Conservation (phyloP, 306 rosid species). For the Vicia faba region DNA sequence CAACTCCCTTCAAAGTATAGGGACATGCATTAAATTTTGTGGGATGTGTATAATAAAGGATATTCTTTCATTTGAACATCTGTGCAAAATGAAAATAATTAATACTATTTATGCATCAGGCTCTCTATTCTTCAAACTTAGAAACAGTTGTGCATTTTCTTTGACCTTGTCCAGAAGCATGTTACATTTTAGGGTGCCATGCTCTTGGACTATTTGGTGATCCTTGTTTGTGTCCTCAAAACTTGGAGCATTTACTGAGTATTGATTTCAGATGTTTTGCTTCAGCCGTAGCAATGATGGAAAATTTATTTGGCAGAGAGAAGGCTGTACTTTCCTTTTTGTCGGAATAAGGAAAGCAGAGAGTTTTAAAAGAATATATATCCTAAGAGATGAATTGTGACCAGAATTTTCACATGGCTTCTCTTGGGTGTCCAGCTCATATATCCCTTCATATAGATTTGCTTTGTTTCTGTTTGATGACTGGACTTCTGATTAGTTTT, state of each 20-base stretch:
- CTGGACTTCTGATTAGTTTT: conserved; percentile 4
- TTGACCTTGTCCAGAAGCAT: conserved; percentile 20
- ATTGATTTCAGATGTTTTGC: conserved; percentile 4
- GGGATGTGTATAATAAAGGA: not conserved
- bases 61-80: conserved; percentile 22
- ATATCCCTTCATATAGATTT: conserved; percentile 6
- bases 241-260: conserved; percentile 19
- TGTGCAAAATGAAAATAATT: conserved; percentile 18
- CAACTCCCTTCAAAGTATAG: not conserved
- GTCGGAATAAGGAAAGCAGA: conserved; percentile 1
- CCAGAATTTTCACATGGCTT: not conserved
- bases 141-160: conserved; percentile 15
- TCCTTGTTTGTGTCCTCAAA: conserved; percentile 19
- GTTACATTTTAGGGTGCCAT: conserved; percentile 17
- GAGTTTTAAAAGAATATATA: not conserved
- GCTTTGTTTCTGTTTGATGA: conserved; percentile 6
- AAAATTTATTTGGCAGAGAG: not conserved
- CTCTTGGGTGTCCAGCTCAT: conserved; percentile 22
- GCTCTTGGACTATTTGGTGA: conserved; percentile 20
- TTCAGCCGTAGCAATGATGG: conserved; percentile 14
- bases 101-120: conserved; percentile 20
- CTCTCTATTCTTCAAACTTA: conserved; percentile 8
- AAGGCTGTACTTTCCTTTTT: conserved; percentile 8
- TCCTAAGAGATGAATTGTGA: not conserved
- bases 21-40: not conserved